A percentile compares a stretch with the other conserved stretches of the same genome.
These are phyloP conservation scores for Hyphopichia homilentoma DNA, from an alignment of 805 yeast species.

Conservation along the genomic window DNA sequence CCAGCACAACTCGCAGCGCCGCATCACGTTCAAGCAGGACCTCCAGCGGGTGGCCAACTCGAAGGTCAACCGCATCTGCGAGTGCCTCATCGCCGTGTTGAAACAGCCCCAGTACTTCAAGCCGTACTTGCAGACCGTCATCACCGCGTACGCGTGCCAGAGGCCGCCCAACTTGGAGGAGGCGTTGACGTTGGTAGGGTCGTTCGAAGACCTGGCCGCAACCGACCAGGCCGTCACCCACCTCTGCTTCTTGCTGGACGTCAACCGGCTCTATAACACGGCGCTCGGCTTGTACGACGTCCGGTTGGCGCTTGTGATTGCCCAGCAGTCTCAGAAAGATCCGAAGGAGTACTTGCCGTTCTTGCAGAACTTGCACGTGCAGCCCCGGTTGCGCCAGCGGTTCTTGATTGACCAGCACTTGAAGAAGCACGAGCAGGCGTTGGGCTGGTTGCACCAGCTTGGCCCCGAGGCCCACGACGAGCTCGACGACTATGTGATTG, in stretches of 20 bases:
- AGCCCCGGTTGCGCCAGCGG: constrained; percentile 60
- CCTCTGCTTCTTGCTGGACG: constrained; percentile 86
- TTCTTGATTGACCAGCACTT: constrained; percentile 79
- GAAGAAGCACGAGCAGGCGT: constrained; percentile 64
- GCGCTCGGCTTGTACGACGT: constrained; percentile 83
- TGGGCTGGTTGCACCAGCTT: constrained; percentile 56
- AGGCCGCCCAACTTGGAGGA: constrained; percentile 79
- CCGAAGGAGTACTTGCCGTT: constrained; percentile 97
- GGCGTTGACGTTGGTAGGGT: constrained; percentile 64
- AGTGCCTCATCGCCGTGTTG: constrained; percentile 58
- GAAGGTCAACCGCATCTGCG: constrained; percentile 76
- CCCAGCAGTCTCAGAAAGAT: constrained; percentile 96
- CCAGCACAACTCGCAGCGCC: constrained; percentile 17
- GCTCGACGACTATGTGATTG: constrained; percentile 62
- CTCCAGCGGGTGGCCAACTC: constrained; percentile 37
- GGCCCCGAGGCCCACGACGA: constrained; percentile 43
- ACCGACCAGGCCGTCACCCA: constrained; percentile 68
- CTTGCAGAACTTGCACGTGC: constrained; percentile 71
- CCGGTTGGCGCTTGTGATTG: constrained; percentile 73
- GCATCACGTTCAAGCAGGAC: constrained; percentile 38
- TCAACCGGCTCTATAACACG: constrained; percentile 71
- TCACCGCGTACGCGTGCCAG: constrained; percentile 91
- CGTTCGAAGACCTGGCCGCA: constrained; percentile 44
- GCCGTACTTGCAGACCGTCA: constrained; percentile 67
- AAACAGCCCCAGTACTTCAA: constrained; percentile 46